Evolutionary conservation across 441 rosid species (phyloP), one percentile per base, ranked within the genome.

Genomic region (Pelargonium cotyledonis): DNA sequence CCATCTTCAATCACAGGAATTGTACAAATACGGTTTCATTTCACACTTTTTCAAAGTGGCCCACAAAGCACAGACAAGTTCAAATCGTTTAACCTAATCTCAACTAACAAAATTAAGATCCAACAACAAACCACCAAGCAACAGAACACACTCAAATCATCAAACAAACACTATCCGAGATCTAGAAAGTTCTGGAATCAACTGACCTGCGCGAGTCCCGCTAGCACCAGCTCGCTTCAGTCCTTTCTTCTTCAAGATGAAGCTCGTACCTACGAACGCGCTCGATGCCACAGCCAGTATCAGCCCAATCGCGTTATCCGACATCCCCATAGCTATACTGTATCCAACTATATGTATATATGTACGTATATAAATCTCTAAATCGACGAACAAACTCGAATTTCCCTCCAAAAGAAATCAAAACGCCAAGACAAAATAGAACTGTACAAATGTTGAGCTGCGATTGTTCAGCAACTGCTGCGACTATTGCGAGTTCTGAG

Each of bases 181-280:
- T 31, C 35, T 31, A 31, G 35, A 31, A 31, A 31, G 35, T 2
- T 51, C 58, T 4, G 58, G 35, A 51, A 6, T 51, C 8, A n/a
- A 49, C 69, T 41, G 41, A 87, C 92, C 93, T 70, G 90, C 93
- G 19, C 86, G 87, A 65, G 82, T 73, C 66, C 93, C 93, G n/a
- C 75, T 64, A 18, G 83, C 82, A 35, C 82, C 89, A 62, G 90
- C 93, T 21, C 86, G 88, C 73, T 84, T 85, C 66, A 88, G 86
- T 21, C 92, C 90, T 82, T 85, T 84, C 87, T 88, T 88, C 89
- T 85, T 88, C 80, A 88, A 70, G 63, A 85, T 88, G 82, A 88
- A 86, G 77, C 92, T 88, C 12, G 88, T 77, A 12, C 92, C 92
- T 0, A 85, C 81, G 75, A 88, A 88, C 2, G 80, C 79, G 65